These are phyloP conservation scores for Pythium phragmitis DNA, from an alignment of 352 stramenopile genomes.

Conservation along the genomic window DNA sequence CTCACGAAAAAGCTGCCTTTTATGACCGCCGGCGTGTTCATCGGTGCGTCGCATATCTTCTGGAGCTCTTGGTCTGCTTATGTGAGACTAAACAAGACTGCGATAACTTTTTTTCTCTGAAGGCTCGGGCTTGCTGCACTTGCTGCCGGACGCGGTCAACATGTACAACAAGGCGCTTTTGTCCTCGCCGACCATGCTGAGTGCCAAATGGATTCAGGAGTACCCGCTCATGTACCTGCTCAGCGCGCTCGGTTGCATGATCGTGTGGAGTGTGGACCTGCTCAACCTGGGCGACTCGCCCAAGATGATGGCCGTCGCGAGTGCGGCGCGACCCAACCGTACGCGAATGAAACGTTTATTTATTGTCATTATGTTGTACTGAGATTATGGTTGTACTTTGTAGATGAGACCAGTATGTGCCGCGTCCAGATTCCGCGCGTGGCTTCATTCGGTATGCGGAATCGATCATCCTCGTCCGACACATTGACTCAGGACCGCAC, in stretches of 20 bases:
- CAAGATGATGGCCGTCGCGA: conserved; percentile 68
- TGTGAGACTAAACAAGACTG: neutral
- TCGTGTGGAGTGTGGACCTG: conserved; percentile 62
- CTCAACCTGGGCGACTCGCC: conserved; percentile 64
- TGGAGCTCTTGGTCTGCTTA: no score
- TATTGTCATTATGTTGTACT: no score
- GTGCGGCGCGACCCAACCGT: conserved; percentile 52
- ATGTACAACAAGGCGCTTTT: conserved; percentile 49
- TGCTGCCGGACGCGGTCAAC: conserved; percentile 58
- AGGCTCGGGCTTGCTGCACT: conserved; percentile 55
- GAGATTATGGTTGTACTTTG: neutral
- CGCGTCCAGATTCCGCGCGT: conserved; percentile 57
- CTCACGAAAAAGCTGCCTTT: conserved; percentile 63
- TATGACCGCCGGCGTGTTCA: conserved; percentile 59
- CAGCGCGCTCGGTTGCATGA: conserved; percentile 44
- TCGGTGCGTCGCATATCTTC: conserved; percentile 25
- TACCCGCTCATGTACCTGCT: conserved; percentile 66
- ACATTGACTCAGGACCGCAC: conserved; percentile 1
- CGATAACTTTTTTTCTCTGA: neutral
- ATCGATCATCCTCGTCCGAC: conserved; percentile 38
- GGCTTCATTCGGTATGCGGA: conserved; percentile 43
- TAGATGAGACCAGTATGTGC: conserved; percentile 64
- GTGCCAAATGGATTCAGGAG: conserved; percentile 36
- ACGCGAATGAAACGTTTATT: conserved; percentile 15
- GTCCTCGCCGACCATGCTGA: conserved; percentile 10